Percentiles rank a stretch among this genome's conserved stretches.
Evolutionary conservation across 1,139 yeast species (phyloP).

Genomic region (Pichia cactophila): DNA sequence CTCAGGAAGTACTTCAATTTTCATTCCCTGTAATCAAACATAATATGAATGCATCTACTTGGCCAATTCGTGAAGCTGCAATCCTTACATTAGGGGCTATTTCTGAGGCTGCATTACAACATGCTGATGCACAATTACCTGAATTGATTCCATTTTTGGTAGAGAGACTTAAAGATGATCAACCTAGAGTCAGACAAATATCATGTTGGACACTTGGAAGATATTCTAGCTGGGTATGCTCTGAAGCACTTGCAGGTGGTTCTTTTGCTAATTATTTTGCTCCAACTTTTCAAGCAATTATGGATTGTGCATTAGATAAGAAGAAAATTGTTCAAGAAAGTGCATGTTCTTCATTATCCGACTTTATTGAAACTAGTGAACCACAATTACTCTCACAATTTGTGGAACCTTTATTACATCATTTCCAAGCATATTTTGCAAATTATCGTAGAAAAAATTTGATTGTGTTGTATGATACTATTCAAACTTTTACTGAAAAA

Average conservation of each 20-base stretch:
- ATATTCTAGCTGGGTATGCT: slow-evolving; percentile 73
- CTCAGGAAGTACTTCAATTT: slow-evolving; percentile 57
- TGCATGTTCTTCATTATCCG: slow-evolving; percentile 82
- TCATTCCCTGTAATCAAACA: slow-evolving; percentile 72
- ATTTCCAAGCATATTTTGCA: slow-evolving; percentile 65
- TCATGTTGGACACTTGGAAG: slow-evolving; percentile 94
- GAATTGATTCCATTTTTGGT: slow-evolving; percentile 78
- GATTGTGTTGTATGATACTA: slow-evolving; percentile 77
- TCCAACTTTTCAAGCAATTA: slow-evolving; percentile 72
- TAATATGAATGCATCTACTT: slow-evolving; percentile 57
- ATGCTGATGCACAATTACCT: slow-evolving; percentile 67
- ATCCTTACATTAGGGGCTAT: slow-evolving; percentile 94
- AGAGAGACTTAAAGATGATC: slow-evolving; percentile 64
- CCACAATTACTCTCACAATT: slow-evolving; percentile 47
- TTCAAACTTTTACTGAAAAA: slow-evolving; percentile 84
- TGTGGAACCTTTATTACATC: slow-evolving; percentile 59
- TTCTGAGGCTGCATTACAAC: slow-evolving; percentile 77
- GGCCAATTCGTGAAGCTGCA: slow-evolving; percentile 92
- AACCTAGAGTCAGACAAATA: slow-evolving; percentile 85
- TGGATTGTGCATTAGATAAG: slow-evolving; percentile 67
- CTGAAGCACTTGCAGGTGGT: slow-evolving; percentile 55
- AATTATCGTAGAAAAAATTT: slow-evolving; percentile 77
- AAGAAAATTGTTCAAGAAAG: slow-evolving; percentile 93
- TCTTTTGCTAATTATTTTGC: slow-evolving; percentile 59
- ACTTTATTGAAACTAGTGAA: slow-evolving; percentile 73